Evolutionary conservation across 1,284 basidiomycete genomes (phyloP).

Genomic region (Rhodotorula sp.): DNA sequence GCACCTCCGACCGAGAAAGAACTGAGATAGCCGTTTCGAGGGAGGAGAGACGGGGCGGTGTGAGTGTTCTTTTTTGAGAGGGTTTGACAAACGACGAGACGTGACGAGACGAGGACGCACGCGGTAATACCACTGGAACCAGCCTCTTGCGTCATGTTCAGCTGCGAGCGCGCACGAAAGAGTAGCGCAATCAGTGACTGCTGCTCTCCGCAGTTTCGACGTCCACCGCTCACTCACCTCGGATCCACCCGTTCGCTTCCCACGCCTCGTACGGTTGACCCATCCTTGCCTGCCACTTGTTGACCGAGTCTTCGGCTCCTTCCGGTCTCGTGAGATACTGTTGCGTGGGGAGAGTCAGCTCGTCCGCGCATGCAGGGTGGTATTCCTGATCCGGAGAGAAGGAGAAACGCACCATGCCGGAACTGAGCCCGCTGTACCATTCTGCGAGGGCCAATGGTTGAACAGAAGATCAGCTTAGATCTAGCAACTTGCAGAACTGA

Average conservation of each 20-base stretch:
- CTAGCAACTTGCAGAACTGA: not conserved
- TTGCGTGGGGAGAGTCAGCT: not conserved
- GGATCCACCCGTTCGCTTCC: slow-evolving; percentile 35
- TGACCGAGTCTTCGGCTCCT: slow-evolving; percentile 18
- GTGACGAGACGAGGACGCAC: not conserved
- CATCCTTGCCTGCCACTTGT: slow-evolving; percentile 28
- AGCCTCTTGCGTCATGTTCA: slow-evolving; percentile 31
- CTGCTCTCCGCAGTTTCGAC: not conserved
- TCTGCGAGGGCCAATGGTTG: not conserved
- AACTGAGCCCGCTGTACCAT: slow-evolving; percentile 29
- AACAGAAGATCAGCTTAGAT: not conserved
- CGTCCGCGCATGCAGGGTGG: too few species aligned
- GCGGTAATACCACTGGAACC: slow-evolving; percentile 38
- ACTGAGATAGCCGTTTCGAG: not conserved
- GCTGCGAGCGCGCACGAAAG: not conserved
- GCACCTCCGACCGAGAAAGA: slow-evolving; percentile 20
- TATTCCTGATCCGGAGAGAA: too few species aligned
- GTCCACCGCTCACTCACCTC: not conserved
- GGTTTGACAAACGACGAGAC: too few species aligned
- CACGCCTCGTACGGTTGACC: slow-evolving; percentile 35
- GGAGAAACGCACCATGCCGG: slow-evolving; percentile 11
- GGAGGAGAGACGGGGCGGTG: too few species aligned
- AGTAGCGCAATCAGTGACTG: not conserved
- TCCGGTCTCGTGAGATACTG: slow-evolving; percentile 34
- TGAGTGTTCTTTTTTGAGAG: too few species aligned